These are phyloP conservation scores for Goffeauzyma gilvescens DNA, from an alignment of 768 basidiomycete genomes.

Conservation along the genomic window DNA sequence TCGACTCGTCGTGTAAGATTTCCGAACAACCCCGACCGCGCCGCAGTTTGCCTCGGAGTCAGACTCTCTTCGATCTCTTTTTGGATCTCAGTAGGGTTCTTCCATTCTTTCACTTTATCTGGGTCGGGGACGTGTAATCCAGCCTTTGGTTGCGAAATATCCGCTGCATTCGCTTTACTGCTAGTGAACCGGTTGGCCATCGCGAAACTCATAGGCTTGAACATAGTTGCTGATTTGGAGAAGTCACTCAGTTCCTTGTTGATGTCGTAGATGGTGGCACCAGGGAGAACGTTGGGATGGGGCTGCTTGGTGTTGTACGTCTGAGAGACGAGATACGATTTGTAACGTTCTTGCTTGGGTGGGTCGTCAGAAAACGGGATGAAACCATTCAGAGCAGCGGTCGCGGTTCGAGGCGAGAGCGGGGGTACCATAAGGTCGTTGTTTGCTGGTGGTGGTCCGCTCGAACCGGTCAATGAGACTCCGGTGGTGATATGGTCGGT, in stretches of 20 bases:
- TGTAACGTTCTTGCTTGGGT: constrained; percentile 67
- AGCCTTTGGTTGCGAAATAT: constrained; percentile 31
- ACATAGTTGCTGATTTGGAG: constrained; percentile 65
- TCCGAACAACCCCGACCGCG: constrained; percentile 74
- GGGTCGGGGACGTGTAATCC: constrained; percentile 35
- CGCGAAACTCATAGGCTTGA: constrained; percentile 75
- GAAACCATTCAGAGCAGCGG: constrained; percentile 73
- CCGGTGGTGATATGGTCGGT: too few relatives aligned
- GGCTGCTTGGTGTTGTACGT: constrained; percentile 37
- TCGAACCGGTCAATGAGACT: constrained; percentile 16
- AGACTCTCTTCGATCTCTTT: constrained; percentile 38
- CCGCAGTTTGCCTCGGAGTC: constrained; percentile 63
- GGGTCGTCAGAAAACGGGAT: constrained; percentile 57
- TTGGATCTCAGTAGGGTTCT: constrained; percentile 35
- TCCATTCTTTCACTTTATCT: constrained; percentile 26
- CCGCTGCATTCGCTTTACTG: constrained; percentile 39
- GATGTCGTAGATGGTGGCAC: constrained; percentile 49
- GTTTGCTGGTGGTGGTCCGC: too few relatives aligned
- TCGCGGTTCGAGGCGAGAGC: constrained; percentile 58
- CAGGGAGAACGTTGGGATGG: constrained; percentile 38
- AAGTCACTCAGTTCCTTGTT: constrained; percentile 71
- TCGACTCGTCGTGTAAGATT: constrained; percentile 55
- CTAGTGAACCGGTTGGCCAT: constrained; percentile 91
- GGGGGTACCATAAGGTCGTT: constrained; percentile 43
- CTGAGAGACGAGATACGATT: constrained; percentile 58